Conservation (phyloP, 805 yeast genomes). For the Kregervanrija fluxuum region DNA sequence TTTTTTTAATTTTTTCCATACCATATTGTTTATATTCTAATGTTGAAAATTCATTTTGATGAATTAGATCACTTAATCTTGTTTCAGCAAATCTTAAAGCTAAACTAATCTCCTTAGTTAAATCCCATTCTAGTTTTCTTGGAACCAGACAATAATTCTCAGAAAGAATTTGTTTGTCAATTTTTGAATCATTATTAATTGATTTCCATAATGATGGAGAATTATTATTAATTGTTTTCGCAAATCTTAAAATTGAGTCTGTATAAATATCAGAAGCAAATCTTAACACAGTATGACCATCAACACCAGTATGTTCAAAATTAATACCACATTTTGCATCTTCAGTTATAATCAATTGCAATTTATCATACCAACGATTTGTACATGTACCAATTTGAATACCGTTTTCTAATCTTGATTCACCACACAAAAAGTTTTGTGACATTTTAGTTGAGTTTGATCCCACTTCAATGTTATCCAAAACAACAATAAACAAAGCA, state of each 20-base stretch:
- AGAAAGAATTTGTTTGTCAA: constrained; percentile 25
- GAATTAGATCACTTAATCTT: constrained; percentile 74
- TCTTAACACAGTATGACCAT: constrained; percentile 87
- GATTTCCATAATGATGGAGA: constrained; percentile 67
- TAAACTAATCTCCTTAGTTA: constrained; percentile 68
- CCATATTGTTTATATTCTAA: constrained; percentile 72
- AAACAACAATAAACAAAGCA: constrained; percentile 74
- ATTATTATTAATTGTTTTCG: constrained; percentile 69
- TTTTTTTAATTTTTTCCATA: constrained; percentile 66
- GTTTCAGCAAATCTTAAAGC: constrained; percentile 89
- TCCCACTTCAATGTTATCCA: constrained; percentile 68
- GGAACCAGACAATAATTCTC: constrained; percentile 58
- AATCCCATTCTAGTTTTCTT: constrained; percentile 81
- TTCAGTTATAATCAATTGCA: constrained; percentile 79
- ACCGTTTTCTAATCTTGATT: constrained; percentile 70
- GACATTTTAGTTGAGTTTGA: constrained; percentile 59
- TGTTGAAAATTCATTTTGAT: constrained; percentile 81
- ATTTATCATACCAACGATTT: constrained; percentile 85
- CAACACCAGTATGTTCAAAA: constrained; percentile 92
- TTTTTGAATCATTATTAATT: constrained; percentile 36
- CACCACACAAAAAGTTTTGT: constrained; percentile 84
- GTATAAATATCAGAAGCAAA: constrained; percentile 88
- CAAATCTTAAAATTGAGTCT: constrained; percentile 82
- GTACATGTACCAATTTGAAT: constrained; percentile 92
- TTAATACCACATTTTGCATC: constrained; percentile 91